Percentiles rank a stretch among this genome's conserved stretches.
Evolutionary conservation across 2,329 filamentous ascomycete genomes (phyloP).

Genomic region (Diaporthe sp.): DNA sequence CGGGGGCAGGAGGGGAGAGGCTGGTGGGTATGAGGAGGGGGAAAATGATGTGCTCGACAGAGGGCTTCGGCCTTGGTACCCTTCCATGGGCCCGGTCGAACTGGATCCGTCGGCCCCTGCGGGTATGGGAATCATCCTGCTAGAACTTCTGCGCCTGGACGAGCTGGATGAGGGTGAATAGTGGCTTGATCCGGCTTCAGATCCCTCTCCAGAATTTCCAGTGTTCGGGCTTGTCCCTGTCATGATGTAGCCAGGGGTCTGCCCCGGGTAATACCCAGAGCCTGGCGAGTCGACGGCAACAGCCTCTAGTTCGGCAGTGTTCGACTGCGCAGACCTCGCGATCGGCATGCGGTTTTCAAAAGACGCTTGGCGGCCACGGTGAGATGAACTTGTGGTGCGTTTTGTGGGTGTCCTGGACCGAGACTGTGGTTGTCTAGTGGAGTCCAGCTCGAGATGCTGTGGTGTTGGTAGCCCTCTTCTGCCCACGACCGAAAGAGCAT

Average conservation of each 20-base stretch:
- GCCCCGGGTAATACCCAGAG: constrained; percentile 64
- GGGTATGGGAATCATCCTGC: constrained; percentile 42
- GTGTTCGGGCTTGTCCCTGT: constrained; percentile 43
- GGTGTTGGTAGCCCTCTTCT: constrained; percentile 30
- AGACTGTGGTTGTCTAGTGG: constrained; percentile 54
- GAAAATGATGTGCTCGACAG: constrained; percentile 50
- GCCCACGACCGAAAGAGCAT: background rate
- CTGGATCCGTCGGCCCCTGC: constrained; percentile 34
- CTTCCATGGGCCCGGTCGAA: constrained; percentile 21
- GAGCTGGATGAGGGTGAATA: background rate
- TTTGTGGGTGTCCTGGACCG: constrained; percentile 64
- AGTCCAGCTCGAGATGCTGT: constrained; percentile 35
- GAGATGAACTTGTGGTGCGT: constrained; percentile 56
- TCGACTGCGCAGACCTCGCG: constrained; percentile 47
- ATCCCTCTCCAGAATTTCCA: background rate
- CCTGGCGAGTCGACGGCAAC: constrained; percentile 39
- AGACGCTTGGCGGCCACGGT: constrained; percentile 55
- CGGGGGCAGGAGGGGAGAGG: constrained; percentile 61
- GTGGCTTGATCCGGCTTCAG: background rate
- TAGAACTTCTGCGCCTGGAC: constrained; percentile 41
- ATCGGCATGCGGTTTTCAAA: constrained; percentile 32
- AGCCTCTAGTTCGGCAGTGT: constrained; percentile 50
- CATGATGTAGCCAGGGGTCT: constrained; percentile 58
- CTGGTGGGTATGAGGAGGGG: constrained; percentile 64
- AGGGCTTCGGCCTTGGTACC: constrained; percentile 24